Evolutionary conservation across 2,329 filamentous ascomycete species (phyloP).

Genomic region (Aspergillus clavatus): DNA sequence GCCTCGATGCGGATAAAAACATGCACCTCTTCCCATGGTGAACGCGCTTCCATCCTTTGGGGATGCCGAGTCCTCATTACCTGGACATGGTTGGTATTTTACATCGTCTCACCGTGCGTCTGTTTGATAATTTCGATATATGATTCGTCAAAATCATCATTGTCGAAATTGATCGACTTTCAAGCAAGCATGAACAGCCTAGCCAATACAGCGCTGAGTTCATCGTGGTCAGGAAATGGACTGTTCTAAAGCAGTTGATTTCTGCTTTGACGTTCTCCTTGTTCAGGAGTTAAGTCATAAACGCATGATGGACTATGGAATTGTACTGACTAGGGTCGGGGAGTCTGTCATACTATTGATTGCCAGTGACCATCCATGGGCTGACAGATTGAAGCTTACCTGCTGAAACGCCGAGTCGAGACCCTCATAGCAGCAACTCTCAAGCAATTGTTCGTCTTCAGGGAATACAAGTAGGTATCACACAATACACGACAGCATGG

Average conservation of each 20-base stretch:
- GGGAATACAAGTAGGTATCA: no score
- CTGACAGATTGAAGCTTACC: background rate
- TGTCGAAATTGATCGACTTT: conserved; percentile 7
- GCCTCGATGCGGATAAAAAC: background rate
- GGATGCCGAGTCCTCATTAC: conserved; percentile 1
- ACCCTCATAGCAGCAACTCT: background rate
- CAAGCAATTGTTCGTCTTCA: background rate
- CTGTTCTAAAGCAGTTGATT: conserved; percentile 5
- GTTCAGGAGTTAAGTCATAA: conserved; percentile 2
- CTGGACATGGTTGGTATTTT: conserved; percentile 1
- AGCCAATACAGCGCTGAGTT: conserved; percentile 5
- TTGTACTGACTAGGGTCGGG: conserved; percentile 7
- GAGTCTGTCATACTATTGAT: background rate
- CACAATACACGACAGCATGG: no score
- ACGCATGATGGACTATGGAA: conserved; percentile 1
- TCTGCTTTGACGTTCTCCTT: conserved; percentile 3
- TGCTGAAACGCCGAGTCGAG: background rate
- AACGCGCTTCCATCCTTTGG: conserved; percentile 1
- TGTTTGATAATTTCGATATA: conserved; percentile 4
- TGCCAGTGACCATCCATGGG: background rate
- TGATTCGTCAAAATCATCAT: conserved; percentile 1
- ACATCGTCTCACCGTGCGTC: background rate
- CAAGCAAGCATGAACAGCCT: conserved; percentile 10
- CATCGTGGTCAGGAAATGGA: conserved; percentile 6
- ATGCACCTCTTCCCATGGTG: background rate